These are phyloP conservation scores for Fusarium musae DNA, from an alignment of 2,329 filamentous ascomycete species.

Conservation along the genomic window DNA sequence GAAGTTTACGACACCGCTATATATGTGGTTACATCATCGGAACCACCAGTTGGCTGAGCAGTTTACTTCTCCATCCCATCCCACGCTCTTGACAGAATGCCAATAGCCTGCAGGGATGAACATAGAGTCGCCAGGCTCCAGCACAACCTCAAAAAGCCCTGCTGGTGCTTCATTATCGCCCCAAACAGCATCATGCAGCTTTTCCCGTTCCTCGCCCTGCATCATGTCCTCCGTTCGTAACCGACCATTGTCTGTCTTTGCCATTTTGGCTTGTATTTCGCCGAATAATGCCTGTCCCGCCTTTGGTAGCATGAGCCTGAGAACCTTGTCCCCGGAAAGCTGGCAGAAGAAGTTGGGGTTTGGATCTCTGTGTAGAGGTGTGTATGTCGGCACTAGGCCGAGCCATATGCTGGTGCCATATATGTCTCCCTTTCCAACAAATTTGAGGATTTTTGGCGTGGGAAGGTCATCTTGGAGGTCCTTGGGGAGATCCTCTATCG, in stretches of 20 bases:
- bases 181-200: conserved; percentile 80
- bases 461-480: conserved; percentile 73
- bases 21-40: conserved; percentile 41
- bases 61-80: conserved; percentile 51
- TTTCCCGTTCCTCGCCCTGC: conserved; percentile 76
- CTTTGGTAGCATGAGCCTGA: conserved; percentile 76
- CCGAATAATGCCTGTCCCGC: conserved; percentile 73
- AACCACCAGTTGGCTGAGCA: conserved; percentile 61
- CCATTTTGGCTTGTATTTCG: conserved; percentile 56
- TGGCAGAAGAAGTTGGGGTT: conserved; percentile 95
- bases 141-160: conserved; percentile 61
- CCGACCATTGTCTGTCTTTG: conserved; percentile 54
- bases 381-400: conserved; percentile 86
- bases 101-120: conserved; percentile 59
- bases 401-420: conserved; percentile 91
- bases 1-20: background rate
- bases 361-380: conserved; percentile 90
- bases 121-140: conserved; percentile 64
- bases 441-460: conserved; percentile 70
- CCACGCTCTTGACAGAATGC: conserved; percentile 57
- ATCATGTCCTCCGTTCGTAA: conserved; percentile 92
- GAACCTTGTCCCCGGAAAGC: conserved; percentile 75
- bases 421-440: conserved; percentile 80
- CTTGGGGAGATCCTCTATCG: conserved; percentile 74
- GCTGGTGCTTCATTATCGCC: conserved; percentile 44